phyloP scores from a whole-genome alignment of 441 rosid species.

The Metrosideros polymorpha region DNA sequence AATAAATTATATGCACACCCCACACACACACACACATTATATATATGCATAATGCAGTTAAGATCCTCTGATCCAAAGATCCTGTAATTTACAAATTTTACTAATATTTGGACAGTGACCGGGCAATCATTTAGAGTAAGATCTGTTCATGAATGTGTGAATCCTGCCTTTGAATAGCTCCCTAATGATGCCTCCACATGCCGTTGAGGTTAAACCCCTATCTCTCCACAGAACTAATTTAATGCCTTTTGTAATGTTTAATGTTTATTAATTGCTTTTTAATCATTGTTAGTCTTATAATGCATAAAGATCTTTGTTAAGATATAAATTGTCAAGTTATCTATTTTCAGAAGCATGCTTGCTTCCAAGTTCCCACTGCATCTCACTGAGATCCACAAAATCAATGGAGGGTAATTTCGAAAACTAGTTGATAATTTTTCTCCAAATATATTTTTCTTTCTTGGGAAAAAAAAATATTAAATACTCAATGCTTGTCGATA shows the following conservation, averaged over 20 bases:
- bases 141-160: constrained; percentile 23
- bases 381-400: too few relatives aligned
- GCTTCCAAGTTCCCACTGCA: not conserved
- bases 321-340: not conserved
- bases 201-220: not conserved
- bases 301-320: not conserved
- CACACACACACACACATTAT: too few relatives aligned
- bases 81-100: not conserved
- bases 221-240: not conserved
- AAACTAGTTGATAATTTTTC: not conserved
- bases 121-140: constrained; percentile 19
- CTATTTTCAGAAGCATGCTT: not conserved
- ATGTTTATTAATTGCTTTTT: not conserved
- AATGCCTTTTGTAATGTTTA: not conserved
- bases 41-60: not conserved
- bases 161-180: constrained; percentile 23
- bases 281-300: not conserved
- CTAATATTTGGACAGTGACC: not conserved
- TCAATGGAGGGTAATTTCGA: not conserved
- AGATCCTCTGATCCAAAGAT: not conserved
- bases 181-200: constrained; percentile 37
- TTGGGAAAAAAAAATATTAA: too few relatives aligned
- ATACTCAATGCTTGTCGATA: not conserved
- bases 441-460: too few relatives aligned
- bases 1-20: not conserved